These are phyloP conservation scores for Phytopythium vexans DNA, from an alignment of 352 stramenopile genomes.

Conservation along the genomic window DNA sequence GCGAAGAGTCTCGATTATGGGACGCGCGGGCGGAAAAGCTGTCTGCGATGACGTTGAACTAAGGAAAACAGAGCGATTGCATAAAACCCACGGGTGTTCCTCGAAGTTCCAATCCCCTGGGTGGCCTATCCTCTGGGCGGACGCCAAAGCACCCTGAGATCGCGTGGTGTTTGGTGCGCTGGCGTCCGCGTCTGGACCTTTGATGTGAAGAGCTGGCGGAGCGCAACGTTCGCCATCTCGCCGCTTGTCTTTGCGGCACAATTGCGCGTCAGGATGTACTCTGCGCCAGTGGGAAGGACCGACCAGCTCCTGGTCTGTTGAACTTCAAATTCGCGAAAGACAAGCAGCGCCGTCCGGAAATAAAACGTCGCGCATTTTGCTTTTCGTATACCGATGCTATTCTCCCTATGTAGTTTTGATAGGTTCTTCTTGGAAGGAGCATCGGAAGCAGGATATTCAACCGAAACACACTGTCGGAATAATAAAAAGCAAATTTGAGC, in stretches of 20 bases:
- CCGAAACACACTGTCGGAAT: too few species aligned
- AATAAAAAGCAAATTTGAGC: too few species aligned
- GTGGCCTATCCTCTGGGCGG: neutral
- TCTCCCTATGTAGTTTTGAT: too few species aligned
- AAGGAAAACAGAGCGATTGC: neutral
- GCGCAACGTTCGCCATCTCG: too few species aligned
- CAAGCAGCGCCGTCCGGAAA: constrained; percentile 1
- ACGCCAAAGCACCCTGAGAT: constrained; percentile 9
- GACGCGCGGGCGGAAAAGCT: too few species aligned
- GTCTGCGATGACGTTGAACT: neutral
- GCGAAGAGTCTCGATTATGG: too few species aligned
- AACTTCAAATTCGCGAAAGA: constrained; percentile 10
- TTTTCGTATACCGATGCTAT: neutral
- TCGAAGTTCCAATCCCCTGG: neutral
- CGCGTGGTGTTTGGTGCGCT: neutral
- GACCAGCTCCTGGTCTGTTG: neutral
- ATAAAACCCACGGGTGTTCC: constrained; percentile 1
- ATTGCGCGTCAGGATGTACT: neutral
- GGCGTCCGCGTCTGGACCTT: too few species aligned
- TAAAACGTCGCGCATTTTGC: neutral
- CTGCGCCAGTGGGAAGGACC: neutral
- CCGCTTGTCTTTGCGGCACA: neutral
- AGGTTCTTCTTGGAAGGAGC: too few species aligned
- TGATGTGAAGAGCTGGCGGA: too few species aligned
- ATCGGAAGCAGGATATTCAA: too few species aligned